phyloP scores from a whole-genome alignment of 2,329 filamentous ascomycete genomes.

The Curvularia eragrostidis region DNA sequence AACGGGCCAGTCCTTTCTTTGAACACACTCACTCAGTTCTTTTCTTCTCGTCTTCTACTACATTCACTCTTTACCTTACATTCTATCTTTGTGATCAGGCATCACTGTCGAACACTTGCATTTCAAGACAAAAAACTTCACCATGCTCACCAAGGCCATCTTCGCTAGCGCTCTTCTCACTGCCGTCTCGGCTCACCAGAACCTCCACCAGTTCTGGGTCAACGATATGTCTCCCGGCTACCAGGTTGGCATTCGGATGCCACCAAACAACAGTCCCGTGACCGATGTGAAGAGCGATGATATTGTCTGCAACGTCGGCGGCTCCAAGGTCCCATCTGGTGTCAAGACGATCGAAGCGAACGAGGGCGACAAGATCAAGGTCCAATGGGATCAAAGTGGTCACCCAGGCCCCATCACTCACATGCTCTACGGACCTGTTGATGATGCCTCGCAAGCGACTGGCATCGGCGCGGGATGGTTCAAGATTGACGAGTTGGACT shows the following conservation, averaged over 20 bases:
- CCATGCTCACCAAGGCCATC: conserved; percentile 43
- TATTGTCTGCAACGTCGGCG: conserved; percentile 47
- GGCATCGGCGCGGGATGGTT: conserved; percentile 46
- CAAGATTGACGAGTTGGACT: conserved; percentile 47
- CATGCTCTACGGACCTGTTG: conserved; percentile 54
- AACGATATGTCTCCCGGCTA: conserved; percentile 40
- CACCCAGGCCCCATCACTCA: conserved; percentile 48
- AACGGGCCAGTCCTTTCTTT: conserved; percentile 33
- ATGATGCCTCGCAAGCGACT: conserved; percentile 57
- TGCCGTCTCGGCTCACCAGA: conserved; percentile 43
- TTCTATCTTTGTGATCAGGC: conserved; percentile 34
- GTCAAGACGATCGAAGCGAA: conserved; percentile 38
- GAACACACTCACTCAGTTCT: conserved; percentile 25
- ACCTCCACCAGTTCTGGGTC: conserved; percentile 42
- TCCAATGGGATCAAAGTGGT: conserved; percentile 42
- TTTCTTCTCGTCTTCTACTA: conserved; percentile 6
- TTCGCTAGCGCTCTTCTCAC: conserved; percentile 35
- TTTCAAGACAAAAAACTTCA: conserved; percentile 21
- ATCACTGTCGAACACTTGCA: conserved; percentile 18
- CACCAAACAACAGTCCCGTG: conserved; percentile 44
- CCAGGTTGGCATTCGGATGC: conserved; percentile 46
- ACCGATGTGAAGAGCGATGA: conserved; percentile 41
- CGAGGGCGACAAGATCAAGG: conserved; percentile 44
- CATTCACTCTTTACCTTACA: conserved; percentile 25
- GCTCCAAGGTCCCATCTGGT: conserved; percentile 36